These are phyloP conservation scores for Lactifluus pinguis DNA, from an alignment of 768 basidiomycete genomes.

Conservation along the genomic window DNA sequence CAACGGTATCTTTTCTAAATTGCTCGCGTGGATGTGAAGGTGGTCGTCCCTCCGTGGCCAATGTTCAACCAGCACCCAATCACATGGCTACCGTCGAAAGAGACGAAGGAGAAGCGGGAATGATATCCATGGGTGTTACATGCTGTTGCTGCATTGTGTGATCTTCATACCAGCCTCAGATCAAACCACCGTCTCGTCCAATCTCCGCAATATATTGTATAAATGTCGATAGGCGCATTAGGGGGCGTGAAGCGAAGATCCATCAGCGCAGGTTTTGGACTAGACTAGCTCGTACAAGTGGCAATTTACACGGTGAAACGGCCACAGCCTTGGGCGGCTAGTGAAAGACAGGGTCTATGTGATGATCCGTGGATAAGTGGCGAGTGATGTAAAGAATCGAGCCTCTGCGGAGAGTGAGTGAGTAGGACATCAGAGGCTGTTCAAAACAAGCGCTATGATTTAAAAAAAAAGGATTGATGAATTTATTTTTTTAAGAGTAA, in stretches of 20 bases:
- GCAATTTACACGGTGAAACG: background rate
- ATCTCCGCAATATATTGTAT: background rate
- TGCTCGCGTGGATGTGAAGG: slow-evolving; percentile 28
- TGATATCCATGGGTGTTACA: background rate
- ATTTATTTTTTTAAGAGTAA: no score
- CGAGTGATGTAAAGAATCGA: no score
- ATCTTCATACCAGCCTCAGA: background rate
- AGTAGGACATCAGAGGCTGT: no score
- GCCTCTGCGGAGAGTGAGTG: no score
- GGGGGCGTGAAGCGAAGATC: background rate
- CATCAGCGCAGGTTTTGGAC: background rate
- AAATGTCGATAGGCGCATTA: background rate
- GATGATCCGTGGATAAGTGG: background rate
- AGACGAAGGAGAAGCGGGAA: slow-evolving; percentile 26
- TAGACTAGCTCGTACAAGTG: no score
- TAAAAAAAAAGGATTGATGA: no score
- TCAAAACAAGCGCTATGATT: no score
- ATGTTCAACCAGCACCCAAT: slow-evolving; percentile 55
- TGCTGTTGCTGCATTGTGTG: background rate
- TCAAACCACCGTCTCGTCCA: background rate
- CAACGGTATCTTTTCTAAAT: background rate
- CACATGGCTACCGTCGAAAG: slow-evolving; percentile 41
- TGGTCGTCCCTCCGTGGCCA: slow-evolving; percentile 62
- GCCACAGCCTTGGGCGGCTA: background rate
- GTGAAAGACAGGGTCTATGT: background rate